Evolutionary conservation across 768 basidiomycete species (phyloP).

Genomic region (Boletus fagicola): DNA sequence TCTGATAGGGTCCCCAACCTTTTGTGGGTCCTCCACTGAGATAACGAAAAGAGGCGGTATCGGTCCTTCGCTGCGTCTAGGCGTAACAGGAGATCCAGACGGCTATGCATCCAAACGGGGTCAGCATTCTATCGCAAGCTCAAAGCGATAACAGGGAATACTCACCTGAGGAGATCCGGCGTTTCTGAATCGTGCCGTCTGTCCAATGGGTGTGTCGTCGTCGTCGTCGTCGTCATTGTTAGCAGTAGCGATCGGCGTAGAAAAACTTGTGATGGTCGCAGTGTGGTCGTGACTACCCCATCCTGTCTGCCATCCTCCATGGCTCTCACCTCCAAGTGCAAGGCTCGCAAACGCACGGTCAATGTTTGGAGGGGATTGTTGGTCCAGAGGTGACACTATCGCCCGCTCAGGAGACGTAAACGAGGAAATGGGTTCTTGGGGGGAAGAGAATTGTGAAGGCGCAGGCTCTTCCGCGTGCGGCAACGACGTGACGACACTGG

Average conservation of each 20-base stretch:
- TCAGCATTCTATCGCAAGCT: background rate
- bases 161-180: constrained; percentile 28
- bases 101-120: constrained; percentile 6
- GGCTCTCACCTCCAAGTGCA: constrained; percentile 45
- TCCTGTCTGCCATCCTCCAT: constrained; percentile 54
- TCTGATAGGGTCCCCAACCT: constrained; percentile 93
- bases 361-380: constrained; percentile 20
- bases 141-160: background rate
- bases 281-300: constrained; percentile 37
- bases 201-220: constrained; percentile 66
- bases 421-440: constrained; percentile 14
- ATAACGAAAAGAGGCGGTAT: constrained; percentile 77
- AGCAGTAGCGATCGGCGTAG: constrained; percentile 24
- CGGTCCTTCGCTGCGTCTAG: constrained; percentile 39
- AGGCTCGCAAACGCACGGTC: constrained; percentile 43
- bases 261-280: constrained; percentile 15
- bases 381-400: constrained; percentile 32
- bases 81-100: constrained; percentile 14
- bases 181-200: constrained; percentile 36
- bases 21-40: constrained; percentile 95
- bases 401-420: constrained; percentile 27
- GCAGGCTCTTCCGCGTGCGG: constrained; percentile 15
- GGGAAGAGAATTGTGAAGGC: constrained; percentile 6
- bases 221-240: constrained; percentile 57
- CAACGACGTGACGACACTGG: constrained; percentile 12